These are phyloP conservation scores for Primulina huaijiensis DNA, from an alignment of 257 asterid genomes.

Conservation along the genomic window DNA sequence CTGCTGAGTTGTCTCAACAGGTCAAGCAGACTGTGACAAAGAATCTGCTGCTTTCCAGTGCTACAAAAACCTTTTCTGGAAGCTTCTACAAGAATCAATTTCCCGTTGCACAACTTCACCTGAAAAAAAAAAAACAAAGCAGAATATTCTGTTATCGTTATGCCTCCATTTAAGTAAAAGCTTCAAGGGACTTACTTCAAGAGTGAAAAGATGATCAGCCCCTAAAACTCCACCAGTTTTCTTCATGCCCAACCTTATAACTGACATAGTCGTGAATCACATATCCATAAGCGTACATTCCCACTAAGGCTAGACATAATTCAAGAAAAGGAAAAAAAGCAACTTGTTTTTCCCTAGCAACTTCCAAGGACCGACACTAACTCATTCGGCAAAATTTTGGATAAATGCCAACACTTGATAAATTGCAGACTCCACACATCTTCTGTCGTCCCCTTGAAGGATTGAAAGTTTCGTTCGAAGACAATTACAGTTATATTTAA, in stretches of 20 bases:
- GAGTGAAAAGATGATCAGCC: conserved; percentile 73
- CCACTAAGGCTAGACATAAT: neutral
- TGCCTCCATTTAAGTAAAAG: conserved; percentile 9
- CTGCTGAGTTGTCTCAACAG: conserved; percentile 85
- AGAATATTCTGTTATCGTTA: conserved; percentile 19
- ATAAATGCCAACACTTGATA: no score
- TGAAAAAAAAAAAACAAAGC: conserved; percentile 33
- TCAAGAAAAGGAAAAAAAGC: neutral
- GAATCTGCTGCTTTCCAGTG: conserved; percentile 74
- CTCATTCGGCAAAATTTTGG: neutral
- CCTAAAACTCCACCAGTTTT: conserved; percentile 39
- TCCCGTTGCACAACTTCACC: conserved; percentile 90
- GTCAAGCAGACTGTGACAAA: conserved; percentile 90
- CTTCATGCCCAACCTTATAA: conserved; percentile 58
- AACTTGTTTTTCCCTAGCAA: neutral
- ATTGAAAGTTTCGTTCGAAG: no score
- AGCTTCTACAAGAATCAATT: conserved; percentile 66
- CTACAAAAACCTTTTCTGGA: conserved; percentile 72
- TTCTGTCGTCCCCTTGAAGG: no score
- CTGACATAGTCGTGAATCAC: conserved; percentile 38
- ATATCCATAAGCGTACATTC: conserved; percentile 15
- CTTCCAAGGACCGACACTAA: neutral
- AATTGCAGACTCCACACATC: no score
- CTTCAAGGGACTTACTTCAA: conserved; percentile 57
- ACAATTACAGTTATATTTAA: no score